Evolutionary conservation across 2,329 filamentous ascomycete genomes (phyloP).

Genomic region (Botrytis deweyae): DNA sequence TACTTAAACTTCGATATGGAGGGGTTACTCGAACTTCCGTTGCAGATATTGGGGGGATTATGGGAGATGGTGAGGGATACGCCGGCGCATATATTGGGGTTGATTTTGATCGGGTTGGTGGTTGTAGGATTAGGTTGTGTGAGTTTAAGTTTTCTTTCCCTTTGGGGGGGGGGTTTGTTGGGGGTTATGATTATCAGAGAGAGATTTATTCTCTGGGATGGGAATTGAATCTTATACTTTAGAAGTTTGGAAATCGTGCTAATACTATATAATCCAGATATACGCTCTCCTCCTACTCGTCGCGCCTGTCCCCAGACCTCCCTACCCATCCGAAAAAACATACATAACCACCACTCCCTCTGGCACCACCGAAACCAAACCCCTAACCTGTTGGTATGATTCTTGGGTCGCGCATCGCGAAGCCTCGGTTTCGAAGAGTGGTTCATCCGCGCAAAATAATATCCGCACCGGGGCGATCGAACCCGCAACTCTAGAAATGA

Average conservation of each 20-base stretch:
- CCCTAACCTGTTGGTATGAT: conserved; percentile 86
- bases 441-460: conserved; percentile 29
- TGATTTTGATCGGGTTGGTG: not conserved
- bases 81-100: not conserved
- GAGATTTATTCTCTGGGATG: not conserved
- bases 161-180: conserved; percentile 7
- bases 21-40: conserved; percentile 4
- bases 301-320: conserved; percentile 75
- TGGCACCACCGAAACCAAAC: conserved; percentile 55
- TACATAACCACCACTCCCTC: conserved; percentile 74
- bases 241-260: not conserved
- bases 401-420: conserved; percentile 63
- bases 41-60: not conserved
- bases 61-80: conserved; percentile 9
- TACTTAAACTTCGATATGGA: not conserved
- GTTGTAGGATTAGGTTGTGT: conserved; percentile 10
- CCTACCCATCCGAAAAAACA: conserved; percentile 76
- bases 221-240: not conserved
- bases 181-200: not conserved
- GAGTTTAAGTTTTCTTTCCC: not conserved
- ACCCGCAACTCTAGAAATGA: conserved; percentile 78
- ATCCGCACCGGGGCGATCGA: conserved; percentile 58
- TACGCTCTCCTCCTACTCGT: conserved; percentile 70
- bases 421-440: conserved; percentile 42
- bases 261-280: conserved; percentile 46